Evolutionary conservation across 768 basidiomycete genomes (phyloP), one percentile per base, ranked within the genome.

Genomic region (Termitomyces sp.): DNA sequence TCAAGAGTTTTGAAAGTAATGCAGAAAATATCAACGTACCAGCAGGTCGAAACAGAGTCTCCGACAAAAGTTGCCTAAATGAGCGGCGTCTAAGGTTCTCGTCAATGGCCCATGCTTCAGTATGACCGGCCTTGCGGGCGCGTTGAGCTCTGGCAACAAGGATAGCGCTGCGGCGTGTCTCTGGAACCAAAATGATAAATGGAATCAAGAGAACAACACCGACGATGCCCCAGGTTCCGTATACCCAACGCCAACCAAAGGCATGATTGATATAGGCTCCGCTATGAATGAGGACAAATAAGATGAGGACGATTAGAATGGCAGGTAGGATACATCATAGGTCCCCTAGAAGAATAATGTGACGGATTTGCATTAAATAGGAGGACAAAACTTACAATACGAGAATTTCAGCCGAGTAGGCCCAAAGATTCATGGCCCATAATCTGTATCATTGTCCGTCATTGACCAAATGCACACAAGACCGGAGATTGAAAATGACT

Each of bases 361-460:
- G 15, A 58, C 33, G 22, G 3, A n/a, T n/a, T 36, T 39, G 20
- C 15, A 33, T 29, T 33, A 47, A 2, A 51, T 9, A 24, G 20
- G 29, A 4, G n/a, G 20, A 44, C 33, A 15, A 24, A 16, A 42
- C 61, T 54, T 34, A 64, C 65, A 64, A 28, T 12, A 66, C 56
- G 36, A 64, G 55, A 18, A 51, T 26, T 44, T 66, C 65, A 1
- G 62, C 57, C 24, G 65, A 62, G 39, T 66, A 66, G n/a, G 61
- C 55, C 65, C 65, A 66, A 8, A 49, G 51, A n/a, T 66, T 66
- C 65, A 66, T 66, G 16, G 65, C 65, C 65, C 65, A 66, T 24
- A 61, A 56, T 8, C 62, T 65, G n/a, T 9, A 26, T 55, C 15
- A 48, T 50, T 28, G 3, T n/a, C 16, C 13, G n/a, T 55, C 8